phyloP scores from a whole-genome alignment of 2,329 filamentous ascomycete species.

The Pseudocercospora cruenta region DNA sequence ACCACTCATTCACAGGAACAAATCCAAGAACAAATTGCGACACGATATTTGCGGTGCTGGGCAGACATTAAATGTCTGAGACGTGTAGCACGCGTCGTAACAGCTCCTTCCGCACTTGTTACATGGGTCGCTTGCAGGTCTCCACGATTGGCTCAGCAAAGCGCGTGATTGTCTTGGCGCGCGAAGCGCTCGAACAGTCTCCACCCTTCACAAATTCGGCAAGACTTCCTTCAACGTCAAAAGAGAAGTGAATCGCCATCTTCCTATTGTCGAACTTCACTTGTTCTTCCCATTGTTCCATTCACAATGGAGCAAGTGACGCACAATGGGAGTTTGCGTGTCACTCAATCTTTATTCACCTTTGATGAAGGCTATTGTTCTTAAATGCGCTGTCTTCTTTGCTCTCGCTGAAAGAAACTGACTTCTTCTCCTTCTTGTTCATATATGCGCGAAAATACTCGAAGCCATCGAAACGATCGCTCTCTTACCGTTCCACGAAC shows the following conservation, averaged over 20 bases:
- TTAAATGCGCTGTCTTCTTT: neutral
- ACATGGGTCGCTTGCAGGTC: neutral
- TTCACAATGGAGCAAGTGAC: neutral
- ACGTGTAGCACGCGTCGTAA: neutral
- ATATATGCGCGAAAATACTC: neutral
- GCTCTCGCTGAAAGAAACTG: neutral
- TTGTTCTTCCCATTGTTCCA: neutral
- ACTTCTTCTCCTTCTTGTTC: neutral
- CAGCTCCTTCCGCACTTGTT: neutral
- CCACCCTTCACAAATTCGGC: neutral
- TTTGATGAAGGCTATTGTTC: conserved; percentile 8
- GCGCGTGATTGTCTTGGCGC: conserved; percentile 4
- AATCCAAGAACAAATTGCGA: neutral
- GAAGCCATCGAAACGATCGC: neutral
- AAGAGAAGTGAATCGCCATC: neutral
- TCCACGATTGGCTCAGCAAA: neutral
- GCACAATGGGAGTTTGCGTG: neutral
- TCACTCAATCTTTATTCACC: conserved; percentile 1
- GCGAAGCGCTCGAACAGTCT: neutral
- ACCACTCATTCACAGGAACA: neutral
- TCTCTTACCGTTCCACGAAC: neutral
- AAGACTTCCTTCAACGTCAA: neutral
- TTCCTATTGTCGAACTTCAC: neutral
- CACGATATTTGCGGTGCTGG: neutral
- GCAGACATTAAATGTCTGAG: neutral